A percentile compares a stretch with the other conserved stretches of the same genome.
These are phyloP conservation scores for Eimeria praecox DNA, from an alignment of 169 alveolate species.

Conservation along the genomic window DNA sequence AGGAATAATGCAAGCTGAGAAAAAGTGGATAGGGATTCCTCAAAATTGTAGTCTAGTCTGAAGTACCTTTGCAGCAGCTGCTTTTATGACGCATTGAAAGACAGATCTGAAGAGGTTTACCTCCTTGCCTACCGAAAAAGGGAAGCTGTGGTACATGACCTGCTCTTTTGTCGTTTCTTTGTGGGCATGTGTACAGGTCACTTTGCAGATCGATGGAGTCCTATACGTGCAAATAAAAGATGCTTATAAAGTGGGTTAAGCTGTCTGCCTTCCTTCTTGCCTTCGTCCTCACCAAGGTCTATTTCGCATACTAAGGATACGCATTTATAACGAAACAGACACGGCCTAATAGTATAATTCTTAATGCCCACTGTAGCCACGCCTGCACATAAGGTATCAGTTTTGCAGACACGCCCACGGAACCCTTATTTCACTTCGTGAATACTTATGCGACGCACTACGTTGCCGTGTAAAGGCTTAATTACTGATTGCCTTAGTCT, in stretches of 20 bases:
- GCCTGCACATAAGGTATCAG: neutral
- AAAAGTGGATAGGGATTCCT: neutral
- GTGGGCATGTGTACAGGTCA: constrained; percentile 85
- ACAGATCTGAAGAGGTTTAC: neutral
- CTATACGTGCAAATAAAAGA: constrained; percentile 93
- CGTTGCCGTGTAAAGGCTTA: neutral
- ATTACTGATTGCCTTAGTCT: neutral
- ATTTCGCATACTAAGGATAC: neutral
- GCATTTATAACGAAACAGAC: neutral
- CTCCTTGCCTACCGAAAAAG: neutral
- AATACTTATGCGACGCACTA: neutral
- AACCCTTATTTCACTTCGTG: neutral
- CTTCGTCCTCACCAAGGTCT: neutral
- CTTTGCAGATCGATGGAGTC: constrained; percentile 97
- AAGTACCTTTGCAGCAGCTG: neutral
- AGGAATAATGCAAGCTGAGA: neutral
- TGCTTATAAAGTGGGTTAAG: constrained; percentile 86
- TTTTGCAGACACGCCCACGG: neutral
- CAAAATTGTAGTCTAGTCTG: neutral
- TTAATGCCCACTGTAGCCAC: neutral
- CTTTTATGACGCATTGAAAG: neutral
- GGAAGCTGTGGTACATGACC: neutral
- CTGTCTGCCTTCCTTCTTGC: neutral
- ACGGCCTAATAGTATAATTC: neutral
- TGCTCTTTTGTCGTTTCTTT: neutral